Conservation (phyloP, 2,329 filamentous ascomycete genomes). For the Torrubiella hemipterigena region DNA sequence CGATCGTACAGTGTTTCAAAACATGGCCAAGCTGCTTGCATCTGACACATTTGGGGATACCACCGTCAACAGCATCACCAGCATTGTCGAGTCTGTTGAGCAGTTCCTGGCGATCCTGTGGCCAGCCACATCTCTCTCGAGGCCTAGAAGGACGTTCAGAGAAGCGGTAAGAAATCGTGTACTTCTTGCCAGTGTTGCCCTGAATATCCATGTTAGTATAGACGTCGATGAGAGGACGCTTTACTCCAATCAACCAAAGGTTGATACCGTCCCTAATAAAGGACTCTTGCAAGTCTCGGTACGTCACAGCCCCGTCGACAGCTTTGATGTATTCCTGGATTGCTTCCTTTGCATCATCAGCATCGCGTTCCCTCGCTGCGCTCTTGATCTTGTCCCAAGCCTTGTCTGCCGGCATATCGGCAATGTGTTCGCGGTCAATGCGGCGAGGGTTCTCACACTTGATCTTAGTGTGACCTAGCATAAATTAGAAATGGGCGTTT, state of each 20-base stretch:
- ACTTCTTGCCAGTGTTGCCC: constrained; percentile 54
- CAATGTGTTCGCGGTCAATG: constrained; percentile 39
- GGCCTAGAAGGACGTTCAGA: constrained; percentile 43
- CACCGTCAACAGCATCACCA: constrained; percentile 49
- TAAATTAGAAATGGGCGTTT: constrained; percentile 8
- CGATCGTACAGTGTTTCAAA: constrained; percentile 46
- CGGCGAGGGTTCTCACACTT: constrained; percentile 49
- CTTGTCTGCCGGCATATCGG: constrained; percentile 35
- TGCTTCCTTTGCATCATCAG: constrained; percentile 51
- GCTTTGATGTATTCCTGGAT: constrained; percentile 51
- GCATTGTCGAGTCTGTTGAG: constrained; percentile 51
- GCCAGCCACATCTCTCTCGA: constrained; percentile 49
- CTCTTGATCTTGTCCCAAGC: constrained; percentile 45
- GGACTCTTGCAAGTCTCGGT: constrained; percentile 46
- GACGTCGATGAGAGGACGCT: constrained; percentile 42
- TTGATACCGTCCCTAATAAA: constrained; percentile 42
- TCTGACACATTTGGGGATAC: constrained; percentile 48
- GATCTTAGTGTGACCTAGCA: constrained; percentile 38
- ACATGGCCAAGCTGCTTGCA: constrained; percentile 54
- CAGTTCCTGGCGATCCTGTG: constrained; percentile 45
- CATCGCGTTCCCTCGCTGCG: constrained; percentile 41
- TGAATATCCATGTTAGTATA: constrained; percentile 64
- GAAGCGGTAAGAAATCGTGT: constrained; percentile 50
- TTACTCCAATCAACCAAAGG: constrained; percentile 50
- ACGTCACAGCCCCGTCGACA: constrained; percentile 39